Evolutionary conservation across 768 basidiomycete species (phyloP), one percentile per base, ranked within the genome.

Genomic region (Daedaleopsis nitida): DNA sequence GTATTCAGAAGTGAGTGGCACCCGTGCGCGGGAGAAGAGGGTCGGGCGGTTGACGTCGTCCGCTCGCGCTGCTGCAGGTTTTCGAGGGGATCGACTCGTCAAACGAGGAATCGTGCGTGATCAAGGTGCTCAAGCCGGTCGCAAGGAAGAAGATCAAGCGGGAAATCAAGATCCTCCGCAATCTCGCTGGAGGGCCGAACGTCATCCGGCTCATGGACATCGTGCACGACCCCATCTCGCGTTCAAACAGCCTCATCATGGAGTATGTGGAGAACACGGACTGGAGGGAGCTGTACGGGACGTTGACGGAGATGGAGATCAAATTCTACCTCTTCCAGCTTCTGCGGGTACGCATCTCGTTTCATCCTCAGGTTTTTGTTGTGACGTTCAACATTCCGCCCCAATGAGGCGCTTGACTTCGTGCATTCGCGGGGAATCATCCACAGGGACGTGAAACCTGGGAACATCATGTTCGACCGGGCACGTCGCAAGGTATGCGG

Each of bases 71-170:
- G 39, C 17, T 42, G 5, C 39, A 93, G 91, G 92, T 94, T 58
- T 96, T 96, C 68, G 93, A 96, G 76, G 95, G 94, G 13, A 85
- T 95, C 67, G 92, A 96, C 72, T 86, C 93, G 63, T 86, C 91
- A 50, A 91, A 90, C 61, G 91, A 94, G 71, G 91, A 92, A 73
- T 92, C 94, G 75, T 94, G 93, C 74, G 94, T 96, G 74, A 95
- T 98, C 81, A 98, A 98, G 75, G 96, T 98, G 32, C 83, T 98
- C 67, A 98, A 98, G 75, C 96, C 96, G 0, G 94, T 98, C 54
- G 96, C 97, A 81, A 96, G 97, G 86, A 97, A 97, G 86, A 98
- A 98, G 80, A 98, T 98, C 78, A 97, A 97, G 79, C 85, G 96
- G 62, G 96, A 98, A 79, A 96, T 98, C 74, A 98, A 98, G 82